Evolutionary conservation across 225 moss, liverwort and hornwort species (phyloP).

Genomic region (Physcomitrellopsis africana): DNA sequence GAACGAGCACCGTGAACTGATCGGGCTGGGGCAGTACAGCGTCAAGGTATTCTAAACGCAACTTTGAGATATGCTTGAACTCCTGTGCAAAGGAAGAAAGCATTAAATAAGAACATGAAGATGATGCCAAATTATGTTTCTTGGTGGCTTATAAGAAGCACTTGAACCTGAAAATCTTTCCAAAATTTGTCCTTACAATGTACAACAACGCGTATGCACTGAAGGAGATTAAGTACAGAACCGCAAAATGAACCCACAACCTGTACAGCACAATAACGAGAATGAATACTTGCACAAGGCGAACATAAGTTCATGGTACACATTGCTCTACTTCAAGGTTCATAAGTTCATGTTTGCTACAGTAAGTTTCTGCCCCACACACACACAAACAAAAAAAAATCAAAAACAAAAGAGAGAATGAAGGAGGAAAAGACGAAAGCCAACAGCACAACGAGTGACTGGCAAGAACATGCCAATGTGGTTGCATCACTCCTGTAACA

Average conservation of each 20-base stretch:
- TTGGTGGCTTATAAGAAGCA: background rate
- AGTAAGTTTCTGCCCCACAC: background rate
- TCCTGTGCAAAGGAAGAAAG: slow-evolving; percentile 47
- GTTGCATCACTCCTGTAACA: too few species aligned
- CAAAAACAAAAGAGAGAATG: background rate
- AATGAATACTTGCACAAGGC: background rate
- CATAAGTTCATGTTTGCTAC: background rate
- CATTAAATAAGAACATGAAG: background rate
- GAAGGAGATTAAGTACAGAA: slow-evolving; percentile 78
- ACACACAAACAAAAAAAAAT: background rate
- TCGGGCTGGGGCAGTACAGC: slow-evolving; percentile 70
- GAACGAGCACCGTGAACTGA: slow-evolving; percentile 88
- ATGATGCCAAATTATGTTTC: background rate
- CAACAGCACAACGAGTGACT: too few species aligned
- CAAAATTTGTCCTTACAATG: slow-evolving; percentile 47
- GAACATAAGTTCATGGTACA: slow-evolving; percentile 1
- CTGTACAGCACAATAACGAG: slow-evolving; percentile 46
- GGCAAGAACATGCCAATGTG: too few species aligned
- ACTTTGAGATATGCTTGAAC: slow-evolving; percentile 55
- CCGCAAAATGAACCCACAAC: slow-evolving; percentile 86
- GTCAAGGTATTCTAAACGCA: slow-evolving; percentile 58
- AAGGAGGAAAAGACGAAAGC: too few species aligned
- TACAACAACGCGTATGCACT: slow-evolving; percentile 68
- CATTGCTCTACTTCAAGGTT: slow-evolving; percentile 1
- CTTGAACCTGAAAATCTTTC: slow-evolving; percentile 14